phyloP scores from a whole-genome alignment of 352 stramenopile species.

The Thalassiosira livingstoniorum region DNA sequence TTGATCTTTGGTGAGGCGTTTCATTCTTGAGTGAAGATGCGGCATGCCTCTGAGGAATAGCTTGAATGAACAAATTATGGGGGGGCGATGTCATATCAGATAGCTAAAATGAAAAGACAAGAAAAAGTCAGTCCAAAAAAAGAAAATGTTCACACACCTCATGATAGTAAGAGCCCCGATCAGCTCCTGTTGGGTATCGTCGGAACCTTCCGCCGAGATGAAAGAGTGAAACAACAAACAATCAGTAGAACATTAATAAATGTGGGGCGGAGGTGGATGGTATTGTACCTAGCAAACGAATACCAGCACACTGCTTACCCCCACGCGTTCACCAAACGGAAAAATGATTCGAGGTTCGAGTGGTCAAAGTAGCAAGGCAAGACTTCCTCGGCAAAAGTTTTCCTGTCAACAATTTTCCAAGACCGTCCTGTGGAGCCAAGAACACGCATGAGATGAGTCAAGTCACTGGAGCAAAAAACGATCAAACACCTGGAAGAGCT shows the following conservation, averaged over 20 bases:
- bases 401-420: background rate
- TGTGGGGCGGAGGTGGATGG: no score
- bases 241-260: background rate
- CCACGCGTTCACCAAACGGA: constrained; percentile 14
- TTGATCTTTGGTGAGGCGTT: background rate
- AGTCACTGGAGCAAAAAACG: no score
- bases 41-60: constrained; percentile 8
- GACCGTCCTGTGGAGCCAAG: no score
- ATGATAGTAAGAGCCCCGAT: constrained; percentile 11
- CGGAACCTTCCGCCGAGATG: no score
- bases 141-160: constrained; percentile 11
- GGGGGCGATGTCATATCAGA: background rate
- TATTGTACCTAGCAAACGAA: no score
- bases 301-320: constrained; percentile 1
- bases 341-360: constrained; percentile 11
- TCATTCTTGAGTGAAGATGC: constrained; percentile 15
- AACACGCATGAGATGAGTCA: no score
- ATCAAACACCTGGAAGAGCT: no score
- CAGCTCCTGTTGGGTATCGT: background rate
- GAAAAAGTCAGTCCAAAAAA: no score
- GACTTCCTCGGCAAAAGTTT: background rate
- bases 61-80: no score
- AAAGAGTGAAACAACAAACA: background rate
- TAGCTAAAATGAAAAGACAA: background rate
- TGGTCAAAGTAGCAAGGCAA: constrained; percentile 11